Percentiles rank a stretch among this genome's conserved stretches.
These are phyloP conservation scores for Insectozyma bohioensis DNA, from an alignment of 1,139 yeast genomes.

Conservation along the genomic window DNA sequence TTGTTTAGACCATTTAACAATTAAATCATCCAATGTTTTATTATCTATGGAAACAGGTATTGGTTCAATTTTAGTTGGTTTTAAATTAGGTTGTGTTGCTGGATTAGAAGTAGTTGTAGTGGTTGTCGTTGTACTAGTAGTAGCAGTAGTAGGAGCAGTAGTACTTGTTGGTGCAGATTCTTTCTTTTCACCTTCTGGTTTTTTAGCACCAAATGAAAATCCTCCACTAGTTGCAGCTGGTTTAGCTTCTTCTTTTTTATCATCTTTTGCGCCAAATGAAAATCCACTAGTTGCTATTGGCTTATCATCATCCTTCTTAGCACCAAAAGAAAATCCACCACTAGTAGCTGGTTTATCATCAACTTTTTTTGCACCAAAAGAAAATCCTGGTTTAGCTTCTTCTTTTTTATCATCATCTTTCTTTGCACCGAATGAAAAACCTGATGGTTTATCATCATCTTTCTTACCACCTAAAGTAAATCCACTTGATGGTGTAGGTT, in stretches of 20 bases:
- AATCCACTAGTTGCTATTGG: slow-evolving; percentile 12
- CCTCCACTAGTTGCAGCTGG: slow-evolving; percentile 16
- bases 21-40: slow-evolving; percentile 88
- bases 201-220: slow-evolving; percentile 26
- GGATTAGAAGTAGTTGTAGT: slow-evolving; percentile 15
- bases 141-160: slow-evolving; percentile 13
- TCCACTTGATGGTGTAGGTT: slow-evolving; percentile 14
- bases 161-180: slow-evolving; percentile 14
- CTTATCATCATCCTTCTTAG: slow-evolving; percentile 22
- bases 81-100: slow-evolving; percentile 29
- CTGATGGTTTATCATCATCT: slow-evolving; percentile 15
- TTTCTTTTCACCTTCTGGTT: slow-evolving; percentile 19
- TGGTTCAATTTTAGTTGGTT: slow-evolving; percentile 56
- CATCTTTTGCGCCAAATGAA: slow-evolving; percentile 17
- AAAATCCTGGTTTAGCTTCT: slow-evolving; percentile 16
- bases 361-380: slow-evolving; percentile 21
- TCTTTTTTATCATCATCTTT: slow-evolving; percentile 11
- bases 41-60: slow-evolving; percentile 80
- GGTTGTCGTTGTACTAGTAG: slow-evolving; percentile 8
- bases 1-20: slow-evolving; percentile 91
- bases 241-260: slow-evolving; percentile 18
- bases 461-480: slow-evolving; percentile 22
- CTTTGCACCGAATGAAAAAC: slow-evolving; percentile 25
- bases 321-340: slow-evolving; percentile 25
- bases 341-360: slow-evolving; percentile 16